phyloP scores from a whole-genome alignment of 441 rosid genomes.

The Jatropha podagrica region DNA sequence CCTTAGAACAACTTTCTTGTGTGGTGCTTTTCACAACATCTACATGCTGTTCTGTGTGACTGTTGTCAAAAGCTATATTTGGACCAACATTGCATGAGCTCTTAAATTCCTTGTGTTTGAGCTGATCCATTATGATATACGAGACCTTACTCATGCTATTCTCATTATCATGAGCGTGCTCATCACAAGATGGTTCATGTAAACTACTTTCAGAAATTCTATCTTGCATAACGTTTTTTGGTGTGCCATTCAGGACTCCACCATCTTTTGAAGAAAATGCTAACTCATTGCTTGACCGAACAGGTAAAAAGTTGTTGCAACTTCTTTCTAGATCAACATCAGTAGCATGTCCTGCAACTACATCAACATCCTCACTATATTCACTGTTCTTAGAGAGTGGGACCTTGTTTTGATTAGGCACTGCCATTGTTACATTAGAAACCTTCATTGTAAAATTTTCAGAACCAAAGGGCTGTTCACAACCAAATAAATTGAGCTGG shows the following conservation, averaged over 20 bases:
- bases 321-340: slow-evolving; percentile 23
- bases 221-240: slow-evolving; percentile 25
- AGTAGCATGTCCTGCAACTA: slow-evolving; percentile 5
- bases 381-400: slow-evolving; percentile 14
- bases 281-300: slow-evolving; percentile 25
- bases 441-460: slow-evolving; percentile 26
- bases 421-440: slow-evolving; percentile 21
- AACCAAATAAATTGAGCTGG: slow-evolving; percentile 30
- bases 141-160: slow-evolving; percentile 22
- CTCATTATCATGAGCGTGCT: slow-evolving; percentile 17
- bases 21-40: slow-evolving; percentile 25
- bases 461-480: slow-evolving; percentile 27
- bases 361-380: slow-evolving; percentile 17
- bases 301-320: slow-evolving; percentile 17
- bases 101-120: slow-evolving; percentile 15
- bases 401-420: slow-evolving; percentile 21
- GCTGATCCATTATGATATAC: slow-evolving; percentile 12
- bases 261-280: slow-evolving; percentile 14
- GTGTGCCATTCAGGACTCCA: slow-evolving; percentile 11
- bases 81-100: slow-evolving; percentile 17
- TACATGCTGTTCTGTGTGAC: slow-evolving; percentile 21
- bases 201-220: slow-evolving; percentile 25
- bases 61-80: slow-evolving; percentile 19
- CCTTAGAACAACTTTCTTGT: slow-evolving; percentile 25
- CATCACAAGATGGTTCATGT: slow-evolving; percentile 17